Base-by-base conservation (phyloP, 2,329 filamentous ascomycete genomes). In the Sclerotinia nivalis region DNA sequence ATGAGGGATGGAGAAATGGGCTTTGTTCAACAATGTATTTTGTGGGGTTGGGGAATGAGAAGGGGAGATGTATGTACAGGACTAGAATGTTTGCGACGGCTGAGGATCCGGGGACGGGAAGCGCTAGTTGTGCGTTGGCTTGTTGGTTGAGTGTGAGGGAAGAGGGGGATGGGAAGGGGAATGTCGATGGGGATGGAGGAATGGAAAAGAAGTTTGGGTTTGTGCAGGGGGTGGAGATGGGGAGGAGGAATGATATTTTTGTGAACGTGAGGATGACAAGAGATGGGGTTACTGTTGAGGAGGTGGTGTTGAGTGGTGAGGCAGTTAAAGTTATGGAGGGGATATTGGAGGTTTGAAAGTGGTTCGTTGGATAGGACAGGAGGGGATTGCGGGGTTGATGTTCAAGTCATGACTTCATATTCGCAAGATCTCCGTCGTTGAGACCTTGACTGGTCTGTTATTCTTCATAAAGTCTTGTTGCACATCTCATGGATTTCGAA, bases 221-320 rank as follows among this genome's bases (percentile, higher is more conserved):
- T 72, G 85, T 85, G 70, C 89, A 91, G 80, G 89, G 89, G 0
- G 87, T 90, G 13, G 89, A 91, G 79, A 90, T 91, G 86, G 88
- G 88, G 55, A 74, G 69, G 55, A 55, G 50, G 40, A 76, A 75
- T 71, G 68, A 75, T n/a, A 77, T 76, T 66, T 58, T 37, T 28
- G 75, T 75, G 4, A 72, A 75, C 55, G 75, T 76, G 56, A 71
- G 56, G 45, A 66, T 54, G 45, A 50, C 49, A 20, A 69, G 62
- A 5, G 67, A 65, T 34, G 72, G 69, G 0, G 47, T 13, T n/a
- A 69, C 34, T 31, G 70, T 76, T 28, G 66, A 73, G 47, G 72
- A 69, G 18, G 73, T 77, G 8, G 18, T 72, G 15, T 66, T 76
- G 43, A 72, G 74, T 64, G 75, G 76, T 1, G 56, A 68, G 50